These are phyloP conservation scores for Saturnispora sekii DNA, from an alignment of 805 yeast species.

Conservation along the genomic window DNA sequence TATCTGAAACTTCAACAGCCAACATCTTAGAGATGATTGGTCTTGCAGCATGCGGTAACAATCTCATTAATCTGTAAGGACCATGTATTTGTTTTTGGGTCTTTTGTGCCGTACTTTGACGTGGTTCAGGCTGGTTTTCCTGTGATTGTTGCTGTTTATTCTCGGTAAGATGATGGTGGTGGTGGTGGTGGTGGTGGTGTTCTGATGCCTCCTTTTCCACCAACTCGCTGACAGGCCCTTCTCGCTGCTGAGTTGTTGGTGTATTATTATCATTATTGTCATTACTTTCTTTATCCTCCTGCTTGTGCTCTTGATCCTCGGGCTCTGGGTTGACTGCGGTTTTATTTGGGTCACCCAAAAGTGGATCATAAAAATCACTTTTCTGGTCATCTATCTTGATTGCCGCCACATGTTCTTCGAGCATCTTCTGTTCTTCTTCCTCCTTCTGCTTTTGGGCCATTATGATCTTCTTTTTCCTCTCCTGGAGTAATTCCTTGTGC, in stretches of 20 bases:
- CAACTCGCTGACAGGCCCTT: background rate
- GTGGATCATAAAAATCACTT: constrained; percentile 6
- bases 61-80: constrained; percentile 71
- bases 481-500: constrained; percentile 54
- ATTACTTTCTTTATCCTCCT: background rate
- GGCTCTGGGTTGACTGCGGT: constrained; percentile 16
- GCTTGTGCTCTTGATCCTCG: too few species aligned
- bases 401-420: constrained; percentile 8
- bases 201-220: background rate
- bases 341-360: constrained; percentile 22
- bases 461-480: constrained; percentile 42
- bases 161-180: constrained; percentile 8
- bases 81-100: constrained; percentile 59
- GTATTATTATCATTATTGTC: background rate
- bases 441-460: constrained; percentile 21
- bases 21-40: constrained; percentile 64
- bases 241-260: background rate
- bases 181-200: constrained; percentile 25
- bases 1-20: constrained; percentile 44
- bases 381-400: constrained; percentile 3
- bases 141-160: background rate
- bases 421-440: constrained; percentile 7
- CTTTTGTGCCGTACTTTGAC: constrained; percentile 26
- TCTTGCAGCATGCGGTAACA: constrained; percentile 75
- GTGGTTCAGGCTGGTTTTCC: constrained; percentile 23